A percentile compares a stretch with the other conserved stretches of the same genome.
These are phyloP conservation scores for Sisymbrium irio DNA, from an alignment of 345 rosid species.

Conservation along the genomic window DNA sequence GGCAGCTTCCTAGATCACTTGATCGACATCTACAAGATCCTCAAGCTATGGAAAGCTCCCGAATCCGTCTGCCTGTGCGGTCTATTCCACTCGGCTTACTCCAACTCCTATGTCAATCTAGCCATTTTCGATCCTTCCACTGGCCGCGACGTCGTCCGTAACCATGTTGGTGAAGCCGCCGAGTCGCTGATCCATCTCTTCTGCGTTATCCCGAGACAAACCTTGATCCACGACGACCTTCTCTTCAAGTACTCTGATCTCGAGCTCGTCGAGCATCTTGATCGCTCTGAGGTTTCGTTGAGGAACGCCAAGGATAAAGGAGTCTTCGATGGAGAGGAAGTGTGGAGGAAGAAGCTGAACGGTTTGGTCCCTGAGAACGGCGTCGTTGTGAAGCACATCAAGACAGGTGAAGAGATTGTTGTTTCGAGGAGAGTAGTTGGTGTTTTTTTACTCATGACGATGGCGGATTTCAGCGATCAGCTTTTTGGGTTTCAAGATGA, in stretches of 20 bases:
- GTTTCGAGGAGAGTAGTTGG: constrained; percentile 73
- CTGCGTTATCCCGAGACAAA: constrained; percentile 79
- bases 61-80: constrained; percentile 87
- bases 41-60: constrained; percentile 77
- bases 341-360: constrained; percentile 77
- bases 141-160: constrained; percentile 76
- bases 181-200: constrained; percentile 85
- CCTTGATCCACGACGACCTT: constrained; percentile 79
- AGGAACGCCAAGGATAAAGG: constrained; percentile 63
- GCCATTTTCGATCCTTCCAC: constrained; percentile 87
- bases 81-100: constrained; percentile 92
- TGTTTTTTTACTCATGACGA: constrained; percentile 66
- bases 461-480: constrained; percentile 96
- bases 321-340: constrained; percentile 51
- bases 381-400: constrained; percentile 61
- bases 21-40: constrained; percentile 74
- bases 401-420: constrained; percentile 65
- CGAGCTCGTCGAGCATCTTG: constrained; percentile 70
- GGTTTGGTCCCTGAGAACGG: constrained; percentile 60
- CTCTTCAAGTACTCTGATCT: constrained; percentile 65
- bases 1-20: constrained; percentile 90
- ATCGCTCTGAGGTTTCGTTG: constrained; percentile 50
- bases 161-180: constrained; percentile 77
- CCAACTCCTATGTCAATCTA: constrained; percentile 86
- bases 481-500: constrained; percentile 71